These are phyloP conservation scores for Raddia guianensis DNA, from an alignment of 176 grass and related monocot species.

Conservation along the genomic window DNA sequence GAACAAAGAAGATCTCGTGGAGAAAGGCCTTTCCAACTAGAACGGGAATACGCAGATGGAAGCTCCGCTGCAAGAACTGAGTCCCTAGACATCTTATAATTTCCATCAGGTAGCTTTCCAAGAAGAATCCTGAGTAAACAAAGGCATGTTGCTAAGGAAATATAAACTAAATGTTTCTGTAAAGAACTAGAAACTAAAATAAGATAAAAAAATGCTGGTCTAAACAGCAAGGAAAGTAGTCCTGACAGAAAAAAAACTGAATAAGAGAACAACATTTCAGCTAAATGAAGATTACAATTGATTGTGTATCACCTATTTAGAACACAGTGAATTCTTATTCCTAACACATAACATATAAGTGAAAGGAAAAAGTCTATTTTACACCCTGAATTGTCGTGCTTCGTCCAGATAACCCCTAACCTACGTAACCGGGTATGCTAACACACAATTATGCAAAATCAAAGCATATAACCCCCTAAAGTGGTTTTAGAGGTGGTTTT, in stretches of 20 bases:
- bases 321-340: slow-evolving; percentile 10
- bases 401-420: no score
- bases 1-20: slow-evolving; percentile 74
- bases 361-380: slow-evolving; percentile 31
- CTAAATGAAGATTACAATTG: slow-evolving; percentile 22
- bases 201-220: slow-evolving; percentile 3
- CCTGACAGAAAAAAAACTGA: not conserved
- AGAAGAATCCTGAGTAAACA: slow-evolving; percentile 70
- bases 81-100: slow-evolving; percentile 80
- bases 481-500: no score
- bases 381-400: no score
- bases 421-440: no score
- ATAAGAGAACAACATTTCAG: slow-evolving; percentile 7
- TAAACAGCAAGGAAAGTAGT: slow-evolving; percentile 25
- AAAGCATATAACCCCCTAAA: no score
- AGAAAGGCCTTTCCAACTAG: slow-evolving; percentile 70
- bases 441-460: no score
- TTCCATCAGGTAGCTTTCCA: slow-evolving; percentile 75
- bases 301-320: slow-evolving; percentile 9
- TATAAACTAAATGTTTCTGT: slow-evolving; percentile 35
- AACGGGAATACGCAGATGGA: slow-evolving; percentile 67
- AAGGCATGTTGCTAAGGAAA: slow-evolving; percentile 44
- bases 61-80: slow-evolving; percentile 78
- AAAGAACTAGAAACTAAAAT: slow-evolving; percentile 36
- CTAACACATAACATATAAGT: slow-evolving; percentile 21